Percentiles rank a stretch among this genome's conserved stretches.
phyloP scores from a whole-genome alignment of 805 yeast species.

The Hanseniaspora guilliermondii region DNA sequence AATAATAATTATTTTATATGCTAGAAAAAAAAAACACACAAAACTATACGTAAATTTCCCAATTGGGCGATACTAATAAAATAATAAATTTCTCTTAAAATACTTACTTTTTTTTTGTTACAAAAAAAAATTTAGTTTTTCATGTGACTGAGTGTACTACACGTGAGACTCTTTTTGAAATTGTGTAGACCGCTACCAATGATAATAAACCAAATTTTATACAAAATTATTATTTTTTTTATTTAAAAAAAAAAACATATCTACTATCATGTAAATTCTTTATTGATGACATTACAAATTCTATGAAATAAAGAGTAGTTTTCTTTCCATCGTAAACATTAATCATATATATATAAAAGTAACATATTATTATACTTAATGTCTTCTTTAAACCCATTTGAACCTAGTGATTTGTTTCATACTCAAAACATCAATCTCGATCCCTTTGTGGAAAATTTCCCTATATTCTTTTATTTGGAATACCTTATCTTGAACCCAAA shows the following conservation, averaged over 20 bases:
- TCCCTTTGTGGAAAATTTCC: conserved; percentile 83
- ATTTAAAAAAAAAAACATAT: not conserved
- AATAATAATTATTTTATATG: no score
- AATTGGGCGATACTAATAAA: not conserved
- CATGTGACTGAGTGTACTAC: no score
- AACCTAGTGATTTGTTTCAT: conserved; percentile 68
- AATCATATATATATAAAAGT: no score
- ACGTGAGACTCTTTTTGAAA: no score
- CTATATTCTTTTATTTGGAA: conserved; percentile 68
- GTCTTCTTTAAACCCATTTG: conserved; percentile 84
- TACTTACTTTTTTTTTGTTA: not conserved
- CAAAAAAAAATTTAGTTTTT: not conserved
- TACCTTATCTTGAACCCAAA: conserved; percentile 82
- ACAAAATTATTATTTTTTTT: no score
- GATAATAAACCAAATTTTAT: no score
- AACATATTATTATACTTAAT: no score
- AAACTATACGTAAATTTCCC: not conserved
- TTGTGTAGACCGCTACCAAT: no score
- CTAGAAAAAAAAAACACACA: not conserved
- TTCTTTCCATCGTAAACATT: no score
- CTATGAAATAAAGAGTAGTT: no score
- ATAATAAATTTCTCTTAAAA: not conserved
- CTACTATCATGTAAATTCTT: not conserved
- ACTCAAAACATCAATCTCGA: conserved; percentile 72
- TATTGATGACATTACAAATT: no score